phyloP scores from a whole-genome alignment of 768 basidiomycete species.

The Podaxis sp. region DNA sequence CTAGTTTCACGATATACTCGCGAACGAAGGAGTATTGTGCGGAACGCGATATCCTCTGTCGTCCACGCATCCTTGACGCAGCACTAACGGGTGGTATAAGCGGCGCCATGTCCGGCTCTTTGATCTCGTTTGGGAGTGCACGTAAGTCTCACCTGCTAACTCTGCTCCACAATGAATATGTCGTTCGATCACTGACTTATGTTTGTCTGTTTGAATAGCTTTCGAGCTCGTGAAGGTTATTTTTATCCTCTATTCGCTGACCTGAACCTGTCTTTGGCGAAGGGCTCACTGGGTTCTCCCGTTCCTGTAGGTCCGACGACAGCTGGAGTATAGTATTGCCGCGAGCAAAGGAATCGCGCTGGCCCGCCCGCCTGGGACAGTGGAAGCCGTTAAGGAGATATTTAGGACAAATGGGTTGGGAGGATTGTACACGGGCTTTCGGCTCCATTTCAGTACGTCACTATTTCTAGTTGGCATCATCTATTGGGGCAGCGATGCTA shows the following conservation, averaged over 20 bases:
- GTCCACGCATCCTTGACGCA: slow-evolving; percentile 63
- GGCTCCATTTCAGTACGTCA: slow-evolving; percentile 75
- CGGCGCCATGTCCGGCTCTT: slow-evolving; percentile 84
- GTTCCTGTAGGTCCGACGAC: slow-evolving; percentile 72
- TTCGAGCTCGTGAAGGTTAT: slow-evolving; percentile 94
- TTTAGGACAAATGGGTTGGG: slow-evolving; percentile 57
- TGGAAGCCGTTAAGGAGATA: slow-evolving; percentile 80
- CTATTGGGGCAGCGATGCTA: slow-evolving; percentile 8
- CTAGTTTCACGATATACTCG: slow-evolving; percentile 90
- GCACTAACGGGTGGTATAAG: slow-evolving; percentile 78
- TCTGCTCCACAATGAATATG: background rate
- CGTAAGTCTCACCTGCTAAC: slow-evolving; percentile 54
- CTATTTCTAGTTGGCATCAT: slow-evolving; percentile 2
- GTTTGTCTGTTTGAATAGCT: slow-evolving; percentile 39
- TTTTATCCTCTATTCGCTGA: background rate
- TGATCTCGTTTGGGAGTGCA: slow-evolving; percentile 87
- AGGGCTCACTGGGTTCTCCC: slow-evolving; percentile 11
- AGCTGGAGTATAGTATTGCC: slow-evolving; percentile 91
- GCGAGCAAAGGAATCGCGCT: slow-evolving; percentile 72
- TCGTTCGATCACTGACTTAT: slow-evolving; percentile 2
- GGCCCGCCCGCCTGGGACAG: slow-evolving; percentile 74
- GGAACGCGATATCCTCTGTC: slow-evolving; percentile 55
- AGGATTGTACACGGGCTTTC: slow-evolving; percentile 82
- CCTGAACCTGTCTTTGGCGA: background rate
- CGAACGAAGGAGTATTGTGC: slow-evolving; percentile 76